phyloP scores from a whole-genome alignment of 2,329 filamentous ascomycete genomes.

The Blastomyces parvus region DNA sequence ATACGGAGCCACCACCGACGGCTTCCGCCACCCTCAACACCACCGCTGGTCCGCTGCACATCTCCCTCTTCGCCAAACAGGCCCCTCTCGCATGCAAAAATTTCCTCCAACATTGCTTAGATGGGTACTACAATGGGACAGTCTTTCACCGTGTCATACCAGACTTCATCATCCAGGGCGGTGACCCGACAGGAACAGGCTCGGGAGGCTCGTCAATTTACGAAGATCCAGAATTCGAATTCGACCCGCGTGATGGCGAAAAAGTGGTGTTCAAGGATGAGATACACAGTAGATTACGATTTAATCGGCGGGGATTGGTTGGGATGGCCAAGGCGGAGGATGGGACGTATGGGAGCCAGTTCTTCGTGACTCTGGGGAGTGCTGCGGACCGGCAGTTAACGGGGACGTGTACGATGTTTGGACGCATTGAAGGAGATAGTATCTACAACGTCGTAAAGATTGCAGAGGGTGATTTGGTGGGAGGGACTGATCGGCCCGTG shows the following conservation, averaged over 20 bases:
- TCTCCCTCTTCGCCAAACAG: conserved; percentile 94
- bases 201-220: conserved; percentile 88
- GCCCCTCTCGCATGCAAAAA: conserved; percentile 85
- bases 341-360: conserved; percentile 87
- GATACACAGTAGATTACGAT: conserved; percentile 83
- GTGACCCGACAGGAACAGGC: conserved; percentile 86
- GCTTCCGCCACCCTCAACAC: conserved; percentile 87
- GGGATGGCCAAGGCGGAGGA: conserved; percentile 77
- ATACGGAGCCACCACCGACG: conserved; percentile 88
- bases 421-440: conserved; percentile 81
- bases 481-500: conserved; percentile 69
- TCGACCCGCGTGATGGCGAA: conserved; percentile 45
- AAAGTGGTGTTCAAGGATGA: conserved; percentile 72
- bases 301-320: conserved; percentile 78
- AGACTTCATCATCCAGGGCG: conserved; percentile 87
- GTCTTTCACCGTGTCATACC: conserved; percentile 90
- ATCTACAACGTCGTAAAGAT: conserved; percentile 95
- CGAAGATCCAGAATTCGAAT: conserved; percentile 54
- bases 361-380: conserved; percentile 81
- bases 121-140: conserved; percentile 90
- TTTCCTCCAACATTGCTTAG: conserved; percentile 88
- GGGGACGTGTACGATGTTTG: conserved; percentile 88
- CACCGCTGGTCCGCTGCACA: conserved; percentile 74
- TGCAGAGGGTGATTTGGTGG: conserved; percentile 72
- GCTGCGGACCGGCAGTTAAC: conserved; percentile 71